Conservation (phyloP, 192 early-diverging fungal genomes). For the Gonapodya prolifera region DNA sequence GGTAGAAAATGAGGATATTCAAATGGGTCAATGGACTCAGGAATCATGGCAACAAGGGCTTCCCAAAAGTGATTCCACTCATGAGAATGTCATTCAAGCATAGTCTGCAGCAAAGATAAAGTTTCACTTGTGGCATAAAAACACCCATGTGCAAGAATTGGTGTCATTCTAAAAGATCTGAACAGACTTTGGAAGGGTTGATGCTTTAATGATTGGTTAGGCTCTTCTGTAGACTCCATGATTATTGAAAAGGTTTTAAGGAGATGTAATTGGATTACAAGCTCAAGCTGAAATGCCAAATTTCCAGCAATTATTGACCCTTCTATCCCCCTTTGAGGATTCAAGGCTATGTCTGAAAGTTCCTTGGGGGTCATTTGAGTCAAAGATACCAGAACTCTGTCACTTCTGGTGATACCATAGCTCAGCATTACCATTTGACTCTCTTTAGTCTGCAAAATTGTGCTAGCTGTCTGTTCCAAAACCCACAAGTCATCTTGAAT, state of each 20-base stretch:
- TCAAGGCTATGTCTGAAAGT: not conserved
- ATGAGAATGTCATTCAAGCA: not conserved
- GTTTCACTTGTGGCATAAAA: not conserved
- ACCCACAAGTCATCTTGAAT: not conserved
- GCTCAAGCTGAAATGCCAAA: not conserved
- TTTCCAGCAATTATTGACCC: not conserved
- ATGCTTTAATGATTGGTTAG: not conserved
- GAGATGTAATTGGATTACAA: not conserved
- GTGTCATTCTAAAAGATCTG: not conserved
- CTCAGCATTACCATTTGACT: not conserved
- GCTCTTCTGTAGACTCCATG: not conserved
- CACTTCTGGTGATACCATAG: not conserved
- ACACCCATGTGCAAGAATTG: not conserved
- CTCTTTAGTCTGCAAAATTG: not conserved
- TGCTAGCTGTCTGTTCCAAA: not conserved
- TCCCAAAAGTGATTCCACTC: not conserved
- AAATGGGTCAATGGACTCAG: not conserved
- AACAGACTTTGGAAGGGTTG: not conserved
- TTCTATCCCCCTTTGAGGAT: not conserved
- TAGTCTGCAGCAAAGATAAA: not conserved
- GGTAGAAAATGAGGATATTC: not conserved
- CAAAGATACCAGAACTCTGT: not conserved
- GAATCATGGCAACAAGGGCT: not conserved
- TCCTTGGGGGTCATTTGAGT: not conserved
- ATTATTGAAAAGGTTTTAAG: not conserved